Evolutionary conservation across 345 rosid species (phyloP).

Genomic region (Salix dunnii): DNA sequence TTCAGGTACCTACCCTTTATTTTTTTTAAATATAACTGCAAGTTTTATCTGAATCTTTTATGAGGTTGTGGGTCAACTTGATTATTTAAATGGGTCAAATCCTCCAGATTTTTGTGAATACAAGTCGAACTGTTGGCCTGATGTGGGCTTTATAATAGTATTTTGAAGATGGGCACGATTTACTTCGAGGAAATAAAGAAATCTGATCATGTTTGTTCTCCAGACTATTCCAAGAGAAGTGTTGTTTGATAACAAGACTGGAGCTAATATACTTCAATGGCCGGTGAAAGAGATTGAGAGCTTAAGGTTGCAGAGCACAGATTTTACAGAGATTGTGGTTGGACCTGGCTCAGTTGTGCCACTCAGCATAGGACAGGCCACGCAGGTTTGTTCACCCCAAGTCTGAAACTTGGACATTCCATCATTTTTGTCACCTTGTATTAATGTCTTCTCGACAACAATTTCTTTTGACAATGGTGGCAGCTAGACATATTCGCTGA

Average conservation of each 20-base stretch:
- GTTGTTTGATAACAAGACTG: constrained; percentile 59
- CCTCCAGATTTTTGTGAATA: not conserved
- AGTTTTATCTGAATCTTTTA: not conserved
- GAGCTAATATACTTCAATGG: constrained; percentile 66
- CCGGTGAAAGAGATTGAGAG: constrained; percentile 84
- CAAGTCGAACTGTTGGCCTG: no score
- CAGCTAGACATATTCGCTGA: constrained; percentile 51
- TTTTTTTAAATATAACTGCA: not conserved
- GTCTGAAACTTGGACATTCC: not conserved
- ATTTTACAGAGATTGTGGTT: constrained; percentile 40
- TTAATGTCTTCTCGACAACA: not conserved
- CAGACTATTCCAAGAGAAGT: constrained; percentile 78
- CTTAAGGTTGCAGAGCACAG: constrained; percentile 54
- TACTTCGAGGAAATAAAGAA: no score
- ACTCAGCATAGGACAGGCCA: constrained; percentile 49
- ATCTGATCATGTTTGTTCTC: not conserved
- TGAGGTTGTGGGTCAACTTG: no score
- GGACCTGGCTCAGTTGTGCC: constrained; percentile 61
- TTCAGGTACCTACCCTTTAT: constrained; percentile 59
- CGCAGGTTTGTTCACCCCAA: constrained; percentile 40
- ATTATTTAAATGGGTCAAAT: no score
- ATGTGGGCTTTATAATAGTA: no score
- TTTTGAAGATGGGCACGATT: no score
- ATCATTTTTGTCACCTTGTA: not conserved
- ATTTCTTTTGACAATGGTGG: not conserved